Evolutionary conservation across 805 yeast genomes (phyloP).

Genomic region (Candida sithepensis): DNA sequence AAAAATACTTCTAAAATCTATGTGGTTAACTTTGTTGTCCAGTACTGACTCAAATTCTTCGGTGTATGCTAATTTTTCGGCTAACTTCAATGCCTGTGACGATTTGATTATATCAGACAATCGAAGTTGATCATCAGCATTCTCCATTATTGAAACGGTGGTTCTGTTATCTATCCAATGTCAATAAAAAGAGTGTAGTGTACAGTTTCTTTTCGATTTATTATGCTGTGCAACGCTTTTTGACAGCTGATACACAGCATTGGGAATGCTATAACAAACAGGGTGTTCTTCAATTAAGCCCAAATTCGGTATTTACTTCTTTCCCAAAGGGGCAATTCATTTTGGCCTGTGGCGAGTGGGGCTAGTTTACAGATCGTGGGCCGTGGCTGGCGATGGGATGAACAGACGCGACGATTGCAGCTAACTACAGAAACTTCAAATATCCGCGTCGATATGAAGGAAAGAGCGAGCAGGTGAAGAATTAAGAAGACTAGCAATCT

Average conservation of each 20-base stretch:
- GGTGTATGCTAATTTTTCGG: neutral
- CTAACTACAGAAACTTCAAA: no score
- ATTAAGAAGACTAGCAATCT: no score
- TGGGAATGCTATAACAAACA: neutral
- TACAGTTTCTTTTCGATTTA: no score
- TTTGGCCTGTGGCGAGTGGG: neutral
- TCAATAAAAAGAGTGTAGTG: no score
- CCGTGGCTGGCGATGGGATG: neutral
- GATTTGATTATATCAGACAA: constrained; percentile 3
- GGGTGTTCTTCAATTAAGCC: neutral
- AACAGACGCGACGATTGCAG: no score
- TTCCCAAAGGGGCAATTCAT: neutral
- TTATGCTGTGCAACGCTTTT: no score
- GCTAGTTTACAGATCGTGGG: neutral
- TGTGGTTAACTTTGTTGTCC: neutral
- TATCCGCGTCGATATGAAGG: no score
- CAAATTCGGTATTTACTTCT: neutral
- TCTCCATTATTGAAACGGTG: neutral
- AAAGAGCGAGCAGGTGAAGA: no score
- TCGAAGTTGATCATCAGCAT: neutral
- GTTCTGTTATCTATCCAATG: no score
- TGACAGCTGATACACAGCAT: no score
- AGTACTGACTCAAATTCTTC: neutral
- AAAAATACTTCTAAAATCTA: neutral
- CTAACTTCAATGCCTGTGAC: neutral